phyloP scores from a whole-genome alignment of 2,329 filamentous ascomycete genomes.

The Ophiostoma tasmaniense region DNA sequence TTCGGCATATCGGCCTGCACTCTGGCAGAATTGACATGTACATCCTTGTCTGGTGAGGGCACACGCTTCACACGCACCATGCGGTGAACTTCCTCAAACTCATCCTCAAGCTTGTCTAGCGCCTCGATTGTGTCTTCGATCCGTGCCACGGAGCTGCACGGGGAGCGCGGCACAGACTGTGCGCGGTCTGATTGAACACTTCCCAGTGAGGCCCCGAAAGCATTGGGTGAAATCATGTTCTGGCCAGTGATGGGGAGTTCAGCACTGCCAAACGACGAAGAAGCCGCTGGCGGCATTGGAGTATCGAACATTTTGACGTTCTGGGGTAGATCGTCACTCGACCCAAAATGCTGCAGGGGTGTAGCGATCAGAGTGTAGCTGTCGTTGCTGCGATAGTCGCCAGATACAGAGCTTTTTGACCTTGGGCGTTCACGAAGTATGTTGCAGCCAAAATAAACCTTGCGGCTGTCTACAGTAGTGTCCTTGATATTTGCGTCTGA shows the following conservation, averaged over 20 bases:
- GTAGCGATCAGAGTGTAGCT: conserved; percentile 42
- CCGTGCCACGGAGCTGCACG: conserved; percentile 26
- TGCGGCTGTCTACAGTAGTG: conserved; percentile 19
- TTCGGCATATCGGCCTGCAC: conserved; percentile 25
- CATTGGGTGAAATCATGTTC: conserved; percentile 11
- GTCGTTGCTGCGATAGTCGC: conserved; percentile 27
- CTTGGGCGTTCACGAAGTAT: conserved; percentile 34
- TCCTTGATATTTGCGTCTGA: conserved; percentile 13
- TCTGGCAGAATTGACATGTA: conserved; percentile 12
- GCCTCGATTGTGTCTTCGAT: conserved; percentile 59
- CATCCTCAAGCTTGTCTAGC: conserved; percentile 52
- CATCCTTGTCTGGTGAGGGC: conserved; percentile 27
- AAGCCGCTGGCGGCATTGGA: conserved; percentile 5
- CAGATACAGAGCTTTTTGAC: conserved; percentile 21
- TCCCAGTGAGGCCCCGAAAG: conserved; percentile 6
- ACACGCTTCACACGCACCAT: conserved; percentile 31
- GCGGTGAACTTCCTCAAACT: conserved; percentile 46
- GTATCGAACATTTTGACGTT: conserved; percentile 17
- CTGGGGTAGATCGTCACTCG: not conserved
- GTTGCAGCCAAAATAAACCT: conserved; percentile 45
- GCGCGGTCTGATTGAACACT: not conserved
- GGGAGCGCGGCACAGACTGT: conserved; percentile 16
- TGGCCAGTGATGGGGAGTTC: not conserved
- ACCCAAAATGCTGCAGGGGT: conserved; percentile 26
- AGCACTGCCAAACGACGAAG: not conserved